Evolutionary conservation across 306 rosid genomes (phyloP).

Genomic region (Carpinus viminea): DNA sequence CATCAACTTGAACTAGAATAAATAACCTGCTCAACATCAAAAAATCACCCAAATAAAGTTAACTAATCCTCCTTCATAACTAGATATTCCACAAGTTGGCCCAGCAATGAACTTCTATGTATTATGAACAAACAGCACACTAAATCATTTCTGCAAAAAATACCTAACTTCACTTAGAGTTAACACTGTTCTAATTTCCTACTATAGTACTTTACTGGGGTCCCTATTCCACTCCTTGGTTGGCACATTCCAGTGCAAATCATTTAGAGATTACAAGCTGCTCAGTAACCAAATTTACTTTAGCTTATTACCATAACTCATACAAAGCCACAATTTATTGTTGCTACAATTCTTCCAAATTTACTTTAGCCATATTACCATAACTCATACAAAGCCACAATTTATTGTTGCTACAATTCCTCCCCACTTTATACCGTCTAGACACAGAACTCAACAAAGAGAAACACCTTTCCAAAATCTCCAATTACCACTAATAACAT

Average conservation of each 20-base stretch:
- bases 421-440: not conserved
- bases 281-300: not conserved
- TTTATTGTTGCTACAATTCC: not conserved
- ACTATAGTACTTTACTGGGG: too few relatives aligned
- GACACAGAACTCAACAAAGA: not conserved
- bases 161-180: too few relatives aligned
- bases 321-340: too few relatives aligned
- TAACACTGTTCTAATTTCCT: too few relatives aligned
- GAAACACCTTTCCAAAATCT: not conserved
- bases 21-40: not conserved
- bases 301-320: too few relatives aligned
- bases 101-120: not conserved
- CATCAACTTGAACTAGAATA: not conserved
- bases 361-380: not conserved
- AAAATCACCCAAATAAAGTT: not conserved
- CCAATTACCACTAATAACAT: not conserved
- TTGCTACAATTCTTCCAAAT: too few relatives aligned
- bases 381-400: not conserved
- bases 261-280: not conserved
- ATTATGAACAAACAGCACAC: not conserved
- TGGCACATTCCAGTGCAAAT: not conserved
- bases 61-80: not conserved
- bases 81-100: not conserved
- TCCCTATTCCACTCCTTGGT: not conserved
- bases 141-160: not conserved